A percentile compares a stretch with the other conserved stretches of the same genome.
Conservation (phyloP, 2,329 filamentous ascomycete genomes). For the Penicillium sumatraense region DNA sequence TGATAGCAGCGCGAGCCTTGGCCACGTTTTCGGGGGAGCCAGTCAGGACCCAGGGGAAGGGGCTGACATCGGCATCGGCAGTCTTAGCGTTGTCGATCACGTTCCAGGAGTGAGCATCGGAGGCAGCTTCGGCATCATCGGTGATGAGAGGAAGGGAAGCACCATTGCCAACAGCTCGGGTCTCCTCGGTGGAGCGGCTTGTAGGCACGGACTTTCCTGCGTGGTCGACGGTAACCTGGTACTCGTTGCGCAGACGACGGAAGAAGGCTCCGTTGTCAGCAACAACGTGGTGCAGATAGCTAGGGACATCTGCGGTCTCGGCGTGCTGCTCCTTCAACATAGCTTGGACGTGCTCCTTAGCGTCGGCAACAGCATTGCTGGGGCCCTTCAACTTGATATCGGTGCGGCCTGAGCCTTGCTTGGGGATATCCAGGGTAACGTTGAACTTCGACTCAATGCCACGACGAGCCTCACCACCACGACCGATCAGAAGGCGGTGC, state of each 20-base stretch:
- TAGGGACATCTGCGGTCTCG: conserved; percentile 83
- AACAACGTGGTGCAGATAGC: conserved; percentile 79
- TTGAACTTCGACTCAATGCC: conserved; percentile 84
- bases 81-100: conserved; percentile 62
- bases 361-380: conserved; percentile 77
- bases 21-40: conserved; percentile 77
- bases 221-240: conserved; percentile 90
- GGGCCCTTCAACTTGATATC: conserved; percentile 85
- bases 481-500: conserved; percentile 88
- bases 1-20: conserved; percentile 77
- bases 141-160: conserved; percentile 84
- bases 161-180: conserved; percentile 60
- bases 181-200: conserved; percentile 61
- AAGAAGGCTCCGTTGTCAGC: conserved; percentile 89
- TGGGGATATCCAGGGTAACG: conserved; percentile 86
- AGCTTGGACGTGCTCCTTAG: conserved; percentile 78
- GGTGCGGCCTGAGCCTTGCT: conserved; percentile 81
- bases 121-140: conserved; percentile 70
- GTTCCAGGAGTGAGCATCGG: conserved; percentile 81
- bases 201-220: conserved; percentile 76
- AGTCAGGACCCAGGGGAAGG: conserved; percentile 82
- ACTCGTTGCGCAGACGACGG: conserved; percentile 82
- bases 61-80: conserved; percentile 37
- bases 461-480: conserved; percentile 84
- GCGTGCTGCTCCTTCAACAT: conserved; percentile 85